Evolutionary conservation across 495 filamentous ascomycete species (phyloP).

Genomic region (Trichocladium antarcticum): DNA sequence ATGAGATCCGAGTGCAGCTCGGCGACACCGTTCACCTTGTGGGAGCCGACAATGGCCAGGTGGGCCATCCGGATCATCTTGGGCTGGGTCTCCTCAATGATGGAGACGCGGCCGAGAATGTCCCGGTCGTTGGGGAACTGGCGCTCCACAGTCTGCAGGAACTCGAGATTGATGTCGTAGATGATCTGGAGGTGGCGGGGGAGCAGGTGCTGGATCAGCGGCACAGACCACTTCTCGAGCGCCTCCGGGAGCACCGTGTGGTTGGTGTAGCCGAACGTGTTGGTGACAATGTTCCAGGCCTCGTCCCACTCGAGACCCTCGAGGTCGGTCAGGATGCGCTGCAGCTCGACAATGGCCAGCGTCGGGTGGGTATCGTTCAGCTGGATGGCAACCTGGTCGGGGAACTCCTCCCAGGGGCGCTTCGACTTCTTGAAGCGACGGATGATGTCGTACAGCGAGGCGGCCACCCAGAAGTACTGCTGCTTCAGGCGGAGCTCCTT

Average conservation of each 20-base stretch:
- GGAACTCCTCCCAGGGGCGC: constrained; percentile 80
- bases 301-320: constrained; percentile 91
- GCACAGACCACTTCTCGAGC: constrained; percentile 96
- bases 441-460: constrained; percentile 90
- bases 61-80: constrained; percentile 98
- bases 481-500: constrained; percentile 98
- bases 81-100: constrained; percentile 94
- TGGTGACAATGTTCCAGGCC: constrained; percentile 67
- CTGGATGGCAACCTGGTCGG: constrained; percentile 92
- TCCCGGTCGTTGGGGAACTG: constrained; percentile 83
- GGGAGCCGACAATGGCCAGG: constrained; percentile 89
- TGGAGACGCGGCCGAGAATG: constrained; percentile 71
- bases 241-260: constrained; percentile 96
- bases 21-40: constrained; percentile 98
- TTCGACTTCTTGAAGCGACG: constrained; percentile 96
- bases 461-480: constrained; percentile 99
- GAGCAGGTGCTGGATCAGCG: constrained; percentile 79
- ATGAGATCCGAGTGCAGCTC: constrained; percentile 95
- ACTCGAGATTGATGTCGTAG: constrained; percentile 94
- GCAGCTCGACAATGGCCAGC: constrained; percentile 87
- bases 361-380: constrained; percentile 97
- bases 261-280: constrained; percentile 87
- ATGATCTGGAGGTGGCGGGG: constrained; percentile 96
- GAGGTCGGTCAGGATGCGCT: constrained; percentile 79
- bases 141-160: constrained; percentile 81